phyloP scores from a whole-genome alignment of 805 yeast genomes.

The Spathaspora girioi region DNA sequence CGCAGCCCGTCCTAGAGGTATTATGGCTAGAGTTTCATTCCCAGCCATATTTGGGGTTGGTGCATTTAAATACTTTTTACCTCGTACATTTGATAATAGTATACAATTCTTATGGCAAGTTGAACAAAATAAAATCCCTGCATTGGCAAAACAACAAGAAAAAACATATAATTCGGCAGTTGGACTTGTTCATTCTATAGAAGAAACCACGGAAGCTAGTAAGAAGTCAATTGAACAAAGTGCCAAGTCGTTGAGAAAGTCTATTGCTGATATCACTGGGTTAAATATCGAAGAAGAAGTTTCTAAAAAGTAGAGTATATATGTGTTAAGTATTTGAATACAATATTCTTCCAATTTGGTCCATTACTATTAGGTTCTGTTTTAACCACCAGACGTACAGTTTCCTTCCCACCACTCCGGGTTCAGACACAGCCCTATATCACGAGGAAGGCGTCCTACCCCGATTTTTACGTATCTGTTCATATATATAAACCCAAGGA shows the following conservation, averaged over 20 bases:
- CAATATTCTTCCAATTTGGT: too few relatives aligned
- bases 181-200: slow-evolving; percentile 41
- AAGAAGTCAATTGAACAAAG: slow-evolving; percentile 32
- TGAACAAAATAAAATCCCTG: slow-evolving; percentile 61
- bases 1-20: slow-evolving; percentile 62
- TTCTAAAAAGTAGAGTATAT: slow-evolving; percentile 21
- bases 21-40: slow-evolving; percentile 48
- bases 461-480: too few relatives aligned
- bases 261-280: slow-evolving; percentile 59
- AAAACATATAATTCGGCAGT: slow-evolving; percentile 44
- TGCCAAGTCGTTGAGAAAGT: slow-evolving; percentile 36
- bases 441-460: too few relatives aligned
- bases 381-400: too few relatives aligned
- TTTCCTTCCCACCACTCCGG: too few relatives aligned
- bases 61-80: slow-evolving; percentile 69
- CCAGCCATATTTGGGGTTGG: slow-evolving; percentile 61
- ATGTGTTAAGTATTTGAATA: neutral
- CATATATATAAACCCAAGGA: too few relatives aligned
- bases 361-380: too few relatives aligned
- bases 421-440: too few relatives aligned
- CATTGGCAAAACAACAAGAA: slow-evolving; percentile 60
- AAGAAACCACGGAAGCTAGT: slow-evolving; percentile 38
- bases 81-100: slow-evolving; percentile 66
- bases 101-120: slow-evolving; percentile 52
- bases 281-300: slow-evolving; percentile 63